These are phyloP conservation scores for Populus euphratica DNA, from an alignment of 345 rosid genomes.

Conservation along the genomic window DNA sequence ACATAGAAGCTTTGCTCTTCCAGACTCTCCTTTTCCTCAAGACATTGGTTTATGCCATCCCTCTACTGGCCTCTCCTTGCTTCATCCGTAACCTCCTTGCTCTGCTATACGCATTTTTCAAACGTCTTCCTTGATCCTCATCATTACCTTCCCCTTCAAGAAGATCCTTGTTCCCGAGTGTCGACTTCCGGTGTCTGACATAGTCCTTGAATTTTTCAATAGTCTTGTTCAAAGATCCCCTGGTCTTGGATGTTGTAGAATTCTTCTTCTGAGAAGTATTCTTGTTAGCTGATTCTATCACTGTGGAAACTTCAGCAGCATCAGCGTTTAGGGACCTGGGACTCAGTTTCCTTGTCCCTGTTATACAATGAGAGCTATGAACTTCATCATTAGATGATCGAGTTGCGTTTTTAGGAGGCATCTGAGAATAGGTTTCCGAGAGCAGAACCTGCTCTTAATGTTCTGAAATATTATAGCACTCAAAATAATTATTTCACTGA, in stretches of 20 bases:
- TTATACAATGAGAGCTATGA: constrained; percentile 41
- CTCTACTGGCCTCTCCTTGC: too few relatives aligned
- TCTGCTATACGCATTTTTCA: too few relatives aligned
- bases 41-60: too few relatives aligned
- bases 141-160: too few relatives aligned
- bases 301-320: constrained; percentile 35
- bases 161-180: too few relatives aligned
- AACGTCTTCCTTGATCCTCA: too few relatives aligned
- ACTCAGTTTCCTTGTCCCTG: constrained; percentile 44
- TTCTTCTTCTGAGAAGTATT: constrained; percentile 41
- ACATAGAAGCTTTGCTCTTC: too few relatives aligned
- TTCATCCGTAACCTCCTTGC: too few relatives aligned
- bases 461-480: constrained; percentile 50
- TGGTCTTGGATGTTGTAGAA: constrained; percentile 34
- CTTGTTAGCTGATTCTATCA: constrained; percentile 36
- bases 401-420: constrained; percentile 56
- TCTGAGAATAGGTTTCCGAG: constrained; percentile 53
- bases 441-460: constrained; percentile 50
- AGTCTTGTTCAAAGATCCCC: constrained; percentile 35
- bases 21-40: too few relatives aligned
- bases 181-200: constrained; percentile 31
- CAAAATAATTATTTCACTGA: constrained; percentile 50
- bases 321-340: constrained; percentile 52
- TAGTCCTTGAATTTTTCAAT: constrained; percentile 38
- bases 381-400: constrained; percentile 62